Percentiles rank a stretch among this genome's conserved stretches.
Conservation (phyloP, 306 rosid species). For the Trifolium dubium region DNA sequence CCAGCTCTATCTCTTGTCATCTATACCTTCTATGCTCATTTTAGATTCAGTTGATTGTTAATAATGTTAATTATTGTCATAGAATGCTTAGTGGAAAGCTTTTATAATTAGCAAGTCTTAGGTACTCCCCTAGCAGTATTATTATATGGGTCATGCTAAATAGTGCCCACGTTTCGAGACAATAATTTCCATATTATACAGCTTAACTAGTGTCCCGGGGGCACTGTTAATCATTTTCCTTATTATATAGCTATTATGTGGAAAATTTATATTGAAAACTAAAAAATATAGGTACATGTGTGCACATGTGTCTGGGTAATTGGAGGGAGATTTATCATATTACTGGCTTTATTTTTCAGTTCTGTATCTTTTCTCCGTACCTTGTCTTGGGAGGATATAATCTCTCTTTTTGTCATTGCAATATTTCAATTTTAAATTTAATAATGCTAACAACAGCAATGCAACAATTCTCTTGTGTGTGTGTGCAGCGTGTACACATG, state of each 20-base stretch:
- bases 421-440: conserved; percentile 13
- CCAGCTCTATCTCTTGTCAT: neutral
- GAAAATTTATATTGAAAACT: conserved; percentile 16
- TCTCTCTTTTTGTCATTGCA: neutral
- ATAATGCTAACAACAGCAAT: neutral
- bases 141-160: no score
- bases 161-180: no score
- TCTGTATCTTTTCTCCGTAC: conserved; percentile 3
- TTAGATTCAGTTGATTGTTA: neutral
- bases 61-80: neutral
- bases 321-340: neutral
- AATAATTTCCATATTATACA: no score
- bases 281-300: neutral
- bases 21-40: neutral
- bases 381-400: conserved; percentile 12
- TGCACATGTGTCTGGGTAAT: neutral
- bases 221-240: no score
- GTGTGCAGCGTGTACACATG: neutral
- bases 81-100: neutral
- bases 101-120: conserved; percentile 11
- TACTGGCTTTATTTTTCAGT: conserved; percentile 7
- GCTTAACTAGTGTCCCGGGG: no score
- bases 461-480: neutral
- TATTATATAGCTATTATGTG: neutral
- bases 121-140: neutral